phyloP scores from a whole-genome alignment of 306 rosid species.

The Pterocarpus santalinus region DNA sequence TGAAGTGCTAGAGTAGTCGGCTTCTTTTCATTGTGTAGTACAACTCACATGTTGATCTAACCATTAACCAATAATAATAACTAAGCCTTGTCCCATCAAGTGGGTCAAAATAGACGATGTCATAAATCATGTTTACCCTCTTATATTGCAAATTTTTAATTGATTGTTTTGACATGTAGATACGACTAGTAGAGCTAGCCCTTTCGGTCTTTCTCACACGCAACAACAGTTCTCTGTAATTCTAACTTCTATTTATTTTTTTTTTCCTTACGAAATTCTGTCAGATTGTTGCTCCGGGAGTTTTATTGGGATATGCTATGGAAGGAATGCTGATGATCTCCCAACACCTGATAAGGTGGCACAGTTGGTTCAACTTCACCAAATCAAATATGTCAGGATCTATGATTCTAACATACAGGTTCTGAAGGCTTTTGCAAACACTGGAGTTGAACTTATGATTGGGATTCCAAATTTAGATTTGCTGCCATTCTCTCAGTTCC shows the following conservation, averaged over 20 bases:
- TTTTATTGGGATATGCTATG: constrained; percentile 89
- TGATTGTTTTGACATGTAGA: too few species aligned
- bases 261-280: constrained; percentile 17
- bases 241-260: not conserved
- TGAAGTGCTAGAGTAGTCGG: not conserved
- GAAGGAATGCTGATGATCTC: constrained; percentile 96
- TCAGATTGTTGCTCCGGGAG: constrained; percentile 85
- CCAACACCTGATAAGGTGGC: constrained; percentile 96
- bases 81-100: too few species aligned
- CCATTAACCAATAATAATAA: too few species aligned
- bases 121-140: too few species aligned
- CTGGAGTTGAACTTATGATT: constrained; percentile 91
- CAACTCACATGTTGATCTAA: not conserved
- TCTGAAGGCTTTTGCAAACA: constrained; percentile 93
- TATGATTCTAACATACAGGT: constrained; percentile 90
- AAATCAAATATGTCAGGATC: constrained; percentile 81
- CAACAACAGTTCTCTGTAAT: not conserved
- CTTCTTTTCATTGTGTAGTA: constrained; percentile 13
- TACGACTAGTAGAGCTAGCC: constrained; percentile 4
- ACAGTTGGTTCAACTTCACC: constrained; percentile 82
- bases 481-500: constrained; percentile 89
- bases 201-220: not conserved
- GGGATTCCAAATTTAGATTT: constrained; percentile 87
- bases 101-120: too few species aligned
- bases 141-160: too few species aligned